Evolutionary conservation across 306 rosid genomes (phyloP), one percentile per base, ranked within the genome.

Genomic region (Lathyrus tuberosus): DNA sequence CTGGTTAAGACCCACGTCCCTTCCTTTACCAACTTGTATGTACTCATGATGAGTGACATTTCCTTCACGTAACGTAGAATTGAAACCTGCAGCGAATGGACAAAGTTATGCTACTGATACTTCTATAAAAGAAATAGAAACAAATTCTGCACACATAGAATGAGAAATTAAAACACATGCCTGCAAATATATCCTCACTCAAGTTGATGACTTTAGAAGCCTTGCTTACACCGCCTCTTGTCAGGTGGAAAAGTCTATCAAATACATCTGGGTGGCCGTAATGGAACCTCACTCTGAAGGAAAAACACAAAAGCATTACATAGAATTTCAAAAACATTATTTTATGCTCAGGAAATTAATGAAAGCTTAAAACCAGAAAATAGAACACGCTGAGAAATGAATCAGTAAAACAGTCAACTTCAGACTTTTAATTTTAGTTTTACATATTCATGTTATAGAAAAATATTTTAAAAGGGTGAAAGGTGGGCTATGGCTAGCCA

Each of bases 111-210:
- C 2, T 24, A 62, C 3, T 10, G 14, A 68, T 53, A 67, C 33
- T 49, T 71, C 56, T 67, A 2, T 16, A 18, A 58, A 33, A 57
- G 38, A 74, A 43, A 62, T 47, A 24, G 41, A 68, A 62, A 79
- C 17, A 51, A 42, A 62, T 20, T 52, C 49, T 31, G 16, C 40
- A 14, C 62, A 72, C 13, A 49, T 44, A 52, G 41, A 63, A 73
- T n/a, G 62, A 64, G 46, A 73, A 62, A 30, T 58, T 69, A 58
- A 15, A 69, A 24, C 33, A 75, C 86, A 60, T 86, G 70, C 98
- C 98, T 85, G 97, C 98, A 87, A 94, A 94, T 88, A 94, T 94
- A 88, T 94, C 98, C 75, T 94, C 98, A 66, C 98, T 94, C 76
- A 94, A 84, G 81, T 94, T 94, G 86, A 90, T 79, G 71, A 88